Base-by-base conservation (phyloP, 1,139 yeast genomes). In the Suhomyces taliae region DNA sequence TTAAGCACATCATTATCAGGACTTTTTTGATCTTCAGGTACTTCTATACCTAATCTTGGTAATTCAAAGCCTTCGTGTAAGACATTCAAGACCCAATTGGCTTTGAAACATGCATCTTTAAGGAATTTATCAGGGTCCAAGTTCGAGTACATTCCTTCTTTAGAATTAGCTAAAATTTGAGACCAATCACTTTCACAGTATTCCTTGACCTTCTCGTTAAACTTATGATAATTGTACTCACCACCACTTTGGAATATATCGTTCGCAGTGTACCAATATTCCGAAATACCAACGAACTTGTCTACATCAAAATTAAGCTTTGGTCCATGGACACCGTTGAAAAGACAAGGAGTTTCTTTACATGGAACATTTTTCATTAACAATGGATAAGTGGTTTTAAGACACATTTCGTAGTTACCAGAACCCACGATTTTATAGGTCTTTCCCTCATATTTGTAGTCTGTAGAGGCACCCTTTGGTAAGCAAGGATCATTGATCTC, bases 191-290 rank as follows among this genome's bases (percentile, higher is more conserved):
- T 76, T 56, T 81, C 86, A 68, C 95, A 87, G 55, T 78, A 87
- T 33, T 74, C 72, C 52, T 78, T 76, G 4, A 85, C 87, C 46
- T 79, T 78, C 39, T 74, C 74, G 60, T 81, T 85, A 59, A 85
- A 86, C 35, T 72, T 67, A 46, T 78, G 73, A 58, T 78, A 86
- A 55, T 83, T 84, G 59, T 87, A 87, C 48, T 82, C 87, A 7
- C 93, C 93, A 8, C 90, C 90, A 66, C 87, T 76, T 46, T 84
- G 81, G 59, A 87, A 87, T 6, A 87, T 81, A 58, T 87, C 95
- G 59, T 87, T 85, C 5, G 93, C 90, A 1, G 93, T 86, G 59
- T 87, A 87, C 93, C 93, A 87, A 65, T 85, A 87, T 58, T 87
- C 95, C 1, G 91, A 85, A 19, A 86, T 81, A 0, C 95, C 95